phyloP scores from a whole-genome alignment of 352 stramenopile species.

The Globisporangium sylvaticum region DNA sequence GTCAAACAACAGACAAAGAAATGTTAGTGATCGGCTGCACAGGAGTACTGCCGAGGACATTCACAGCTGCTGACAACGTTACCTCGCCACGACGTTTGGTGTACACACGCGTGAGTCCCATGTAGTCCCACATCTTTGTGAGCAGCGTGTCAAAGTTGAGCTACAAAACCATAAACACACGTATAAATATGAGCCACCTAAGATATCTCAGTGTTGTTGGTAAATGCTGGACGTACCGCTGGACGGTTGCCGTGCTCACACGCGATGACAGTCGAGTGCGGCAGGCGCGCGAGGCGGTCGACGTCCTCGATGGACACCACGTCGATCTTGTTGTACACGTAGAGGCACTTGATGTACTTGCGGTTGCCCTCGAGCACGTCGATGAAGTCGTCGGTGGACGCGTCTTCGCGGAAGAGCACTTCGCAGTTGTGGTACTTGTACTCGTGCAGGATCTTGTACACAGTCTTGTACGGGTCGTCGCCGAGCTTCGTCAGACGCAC shows the following conservation, averaged over 20 bases:
- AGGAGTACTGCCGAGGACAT: too few species aligned
- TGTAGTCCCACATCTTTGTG: constrained; percentile 90
- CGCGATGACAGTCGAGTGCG: constrained; percentile 95
- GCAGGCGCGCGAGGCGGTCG: constrained; percentile 93
- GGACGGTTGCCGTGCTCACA: constrained; percentile 80
- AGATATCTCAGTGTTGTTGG: not conserved
- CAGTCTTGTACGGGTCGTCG: constrained; percentile 84
- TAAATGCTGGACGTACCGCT: constrained; percentile 37
- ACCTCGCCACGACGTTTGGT: constrained; percentile 83
- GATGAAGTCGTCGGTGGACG: constrained; percentile 97
- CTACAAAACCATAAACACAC: constrained; percentile 35
- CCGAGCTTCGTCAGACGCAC: constrained; percentile 93
- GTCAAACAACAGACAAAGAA: constrained; percentile 1
- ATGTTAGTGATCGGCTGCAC: not conserved
- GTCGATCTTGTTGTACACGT: constrained; percentile 99
- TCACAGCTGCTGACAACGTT: too few species aligned
- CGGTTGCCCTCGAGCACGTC: constrained; percentile 98
- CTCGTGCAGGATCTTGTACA: constrained; percentile 92
- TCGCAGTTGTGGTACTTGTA: constrained; percentile 99
- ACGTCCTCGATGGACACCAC: constrained; percentile 99
- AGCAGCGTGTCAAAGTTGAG: constrained; percentile 96
- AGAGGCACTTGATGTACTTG: constrained; percentile 99
- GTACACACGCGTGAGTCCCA: constrained; percentile 87
- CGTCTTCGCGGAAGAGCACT: constrained; percentile 96
- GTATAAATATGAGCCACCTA: not conserved